Evolutionary conservation across 2,329 filamentous ascomycete species (phyloP), one percentile per base, ranked within the genome.

Genomic region (Fusarium sp.): DNA sequence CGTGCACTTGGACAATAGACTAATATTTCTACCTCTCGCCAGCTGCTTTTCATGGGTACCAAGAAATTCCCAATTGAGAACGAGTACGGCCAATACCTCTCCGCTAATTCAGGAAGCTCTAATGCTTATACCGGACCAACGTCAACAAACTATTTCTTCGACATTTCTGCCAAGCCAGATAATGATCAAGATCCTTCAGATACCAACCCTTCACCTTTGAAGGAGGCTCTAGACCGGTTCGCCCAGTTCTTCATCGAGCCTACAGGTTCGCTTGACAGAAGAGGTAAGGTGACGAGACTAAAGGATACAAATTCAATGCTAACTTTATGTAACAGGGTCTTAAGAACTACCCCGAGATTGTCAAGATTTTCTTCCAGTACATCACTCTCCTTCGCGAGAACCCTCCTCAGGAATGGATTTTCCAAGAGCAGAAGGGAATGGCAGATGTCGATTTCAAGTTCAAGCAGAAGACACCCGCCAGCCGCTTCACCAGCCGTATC

Each of bases 61-160:
- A 91, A 97, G 79, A 99, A 98, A 87, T 99, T 96, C 75, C 96
- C 96, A 1, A 88, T 90, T 77, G 95, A 97, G 81, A 98, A 99
- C 79, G 95, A 92, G 69, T 99, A 99, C 83, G 93, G 93, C 75
- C 91, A 95, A 77, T 99, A 97, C 78, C 87, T 99, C 54, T 92
- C 94, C 51, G 87, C 92, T 62, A 91, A 97, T 78, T 97, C 94
- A 11, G 96, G 96, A 56, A 89, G 91, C 75, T 97, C 94, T 27
- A 99, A 99, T 78, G 96, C 96, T 56, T 98, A 97, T 79, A 99
- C 96, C 2, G 94, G 92, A 17, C 85, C 92, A 7, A 97, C 93
- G 2, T 96, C 95, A 52, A 99, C 96, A 67, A 98, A 98, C 81
- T 99, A 97, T 82, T 98, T 92, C 81, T 99, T 99, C 77, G 96